Evolutionary conservation across 805 yeast genomes (phyloP), one percentile per base, ranked within the genome.

Genomic region (Kuraishia piskuri): DNA sequence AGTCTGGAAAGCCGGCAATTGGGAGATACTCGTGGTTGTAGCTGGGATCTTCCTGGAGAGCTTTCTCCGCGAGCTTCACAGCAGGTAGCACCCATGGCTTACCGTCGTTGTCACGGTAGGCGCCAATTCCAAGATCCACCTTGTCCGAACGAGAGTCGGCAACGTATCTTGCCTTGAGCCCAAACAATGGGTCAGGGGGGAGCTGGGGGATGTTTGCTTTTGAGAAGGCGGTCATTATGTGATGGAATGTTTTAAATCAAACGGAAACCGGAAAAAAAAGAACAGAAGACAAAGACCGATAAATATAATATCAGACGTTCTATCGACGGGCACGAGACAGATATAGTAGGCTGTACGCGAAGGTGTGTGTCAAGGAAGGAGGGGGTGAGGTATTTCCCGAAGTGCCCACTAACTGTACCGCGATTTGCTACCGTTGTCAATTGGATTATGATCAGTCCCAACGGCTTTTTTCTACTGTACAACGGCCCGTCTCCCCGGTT

Each of bases 111-210:
- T 84, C 88, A 66, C 89, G 75, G 70, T 84, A 84, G 48, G 89
- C 88, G 56, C 96, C 96, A 58, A 88, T 86, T 44, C 95, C 94
- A 61, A 88, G 74, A 66, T 90, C 96, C 50, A 90, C 96, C 69
- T 90, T 91, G 55, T 72, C 70, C 2, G 76, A 20, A 54, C 92
- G 74, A 2, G 77, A 17, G 63, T 88, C 95, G 45, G 77, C 74
- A 22, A 68, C 62, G 63, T 71, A 82, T 65, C 92, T 76, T 46
- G 85, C 84, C 68, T 86, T 87, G 58, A 90, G 78, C 7, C 87
- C 94, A 62, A 90, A 91, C 52, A 90, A 77, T 6, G 96, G 90
- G 69, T 90, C 97, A 26, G 92, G 86, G 24, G 96, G 96, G 56
- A 86, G 71, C 61, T 77, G 80, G 50, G 76, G 76, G 58, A 87